Evolutionary conservation across 2,329 filamentous ascomycete species (phyloP), one percentile per base, ranked within the genome.

Genomic region (Alternaria tenuissima): DNA sequence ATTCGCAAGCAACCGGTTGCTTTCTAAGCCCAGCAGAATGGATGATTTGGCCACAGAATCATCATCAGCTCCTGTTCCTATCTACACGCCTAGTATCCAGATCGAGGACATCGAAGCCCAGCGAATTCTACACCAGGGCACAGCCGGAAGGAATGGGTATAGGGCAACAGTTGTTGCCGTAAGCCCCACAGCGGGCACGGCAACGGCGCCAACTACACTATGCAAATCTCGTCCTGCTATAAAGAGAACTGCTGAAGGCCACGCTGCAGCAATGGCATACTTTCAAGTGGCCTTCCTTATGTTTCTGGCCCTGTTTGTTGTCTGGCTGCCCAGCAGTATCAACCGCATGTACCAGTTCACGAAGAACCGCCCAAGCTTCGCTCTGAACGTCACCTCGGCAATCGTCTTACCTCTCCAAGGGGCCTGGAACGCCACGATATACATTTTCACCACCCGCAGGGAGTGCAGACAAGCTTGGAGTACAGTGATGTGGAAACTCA

Each of bases 391-490:
- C 65, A 86, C 89, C 65, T 89, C 90, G 22, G 88, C 90, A 0
- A 84, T 92, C 41, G 91, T 95, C 1, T 83, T 96, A 8, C 92
- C 92, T 0, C 83, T 93, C 0, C 92, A 96, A 74, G 92, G 92
- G 0, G 91, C 94, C 70, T 95, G 92, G 91, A 96, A 96, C 75
- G 87, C 89, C 18, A 77, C 91, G 59, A 92, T 96, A 66, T 96
- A 95, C 77, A 79, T 88, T 5, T 73, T 69, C 18, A 75, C 73
- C 0, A 73, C 72, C 0, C 73, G 72, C 62, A 39, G 61, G 0
- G 75, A 76, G 41, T 74, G 69, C 39, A 71, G 64, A 32, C 66
- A 68, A 16, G 71, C 70, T 5, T 61, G 62, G 9, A 49, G 47
- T 14, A 56, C 61, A 26, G 26, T 60, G 3, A 34, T 66, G 39